phyloP scores from a whole-genome alignment of 2,329 filamentous ascomycete species.

The Colletotrichum viniferum region DNA sequence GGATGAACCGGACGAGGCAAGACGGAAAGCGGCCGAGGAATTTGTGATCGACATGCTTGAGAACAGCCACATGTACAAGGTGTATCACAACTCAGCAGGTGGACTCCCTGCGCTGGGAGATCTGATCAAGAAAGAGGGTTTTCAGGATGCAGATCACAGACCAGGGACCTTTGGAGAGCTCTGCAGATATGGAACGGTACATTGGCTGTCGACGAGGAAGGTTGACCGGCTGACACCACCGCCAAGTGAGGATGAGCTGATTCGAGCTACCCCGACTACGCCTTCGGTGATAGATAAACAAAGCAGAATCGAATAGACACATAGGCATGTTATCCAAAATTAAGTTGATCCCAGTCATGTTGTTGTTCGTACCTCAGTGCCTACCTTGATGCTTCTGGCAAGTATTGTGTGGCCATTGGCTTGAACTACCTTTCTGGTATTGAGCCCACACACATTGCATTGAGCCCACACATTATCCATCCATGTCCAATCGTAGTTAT shows the following conservation, averaged over 20 bases:
- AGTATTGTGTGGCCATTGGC: neutral
- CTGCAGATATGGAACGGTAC: constrained; percentile 37
- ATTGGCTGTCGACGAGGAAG: constrained; percentile 33
- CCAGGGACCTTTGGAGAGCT: constrained; percentile 37
- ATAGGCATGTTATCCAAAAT: fast-evolving
- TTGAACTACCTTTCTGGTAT: neutral
- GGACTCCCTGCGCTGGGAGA: constrained; percentile 34
- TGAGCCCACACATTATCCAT: neutral
- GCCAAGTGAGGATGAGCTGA: constrained; percentile 25
- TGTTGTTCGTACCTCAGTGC: neutral
- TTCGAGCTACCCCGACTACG: constrained; percentile 27
- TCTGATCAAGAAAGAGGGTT: constrained; percentile 30
- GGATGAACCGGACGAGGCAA: constrained; percentile 32
- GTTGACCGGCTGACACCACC: constrained; percentile 30
- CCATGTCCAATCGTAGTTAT: fast-evolving
- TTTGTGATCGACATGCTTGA: constrained; percentile 37
- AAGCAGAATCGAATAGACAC: neutral
- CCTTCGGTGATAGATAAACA: neutral
- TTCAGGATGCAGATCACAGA: constrained; percentile 31
- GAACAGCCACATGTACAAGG: constrained; percentile 39
- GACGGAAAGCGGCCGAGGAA: constrained; percentile 28
- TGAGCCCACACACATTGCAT: neutral
- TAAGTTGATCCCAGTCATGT: fast-evolving
- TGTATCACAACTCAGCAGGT: constrained; percentile 38
- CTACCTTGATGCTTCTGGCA: neutral